Base-by-base conservation (phyloP, 2,329 filamentous ascomycete species). In the Lasiodiplodia theobromae region DNA sequence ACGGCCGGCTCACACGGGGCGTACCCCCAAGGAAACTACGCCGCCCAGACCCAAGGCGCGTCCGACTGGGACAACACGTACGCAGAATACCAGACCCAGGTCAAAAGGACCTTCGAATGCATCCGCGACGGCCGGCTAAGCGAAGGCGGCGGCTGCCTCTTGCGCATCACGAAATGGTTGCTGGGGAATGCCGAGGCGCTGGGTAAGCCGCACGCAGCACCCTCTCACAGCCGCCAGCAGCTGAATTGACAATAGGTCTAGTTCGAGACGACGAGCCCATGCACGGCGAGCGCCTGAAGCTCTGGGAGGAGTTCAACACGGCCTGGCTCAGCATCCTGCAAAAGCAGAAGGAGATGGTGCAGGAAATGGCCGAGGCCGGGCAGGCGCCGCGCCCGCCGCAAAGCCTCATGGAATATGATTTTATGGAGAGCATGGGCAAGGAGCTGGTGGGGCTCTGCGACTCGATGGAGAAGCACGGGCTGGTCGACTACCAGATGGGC, bases 401-500 rank as follows among this genome's bases (percentile, higher is more conserved):
- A 71, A 89, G 83, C 65, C 78, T 96, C 14, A 86, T 98, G 73
- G 86, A 87, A 38, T 84, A 87, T 71, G 89, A 91, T 2, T 86
- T 85, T 28, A 84, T 98, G 60, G 89, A 92, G 74, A 90, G 89
- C 72, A 90, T 98, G 87, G 93, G 92, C 14, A 90, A 91, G 67
- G 91, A 97, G 74, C 81, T 99, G 37, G 87, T 97, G 68, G 87
- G 89, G 63, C 84, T 97, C 63, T 97, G 94, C 77, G 94, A 98
- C 77, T 88, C 88, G 63, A 87, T 98, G 71, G 95, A 98, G 79
- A 90, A 91, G 72, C 91, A 96, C 77, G 96, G 96, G n/a, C 83
- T 99, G 58, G 93, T 99, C 12, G 96, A 99, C 81, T 99, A 98
- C 78, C 92, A 98, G 76, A 96, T 97, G 82, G 96, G 96, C 10